Base-by-base conservation (phyloP, 169 alveolate species). In the Plasmodium falciparum region DNA sequence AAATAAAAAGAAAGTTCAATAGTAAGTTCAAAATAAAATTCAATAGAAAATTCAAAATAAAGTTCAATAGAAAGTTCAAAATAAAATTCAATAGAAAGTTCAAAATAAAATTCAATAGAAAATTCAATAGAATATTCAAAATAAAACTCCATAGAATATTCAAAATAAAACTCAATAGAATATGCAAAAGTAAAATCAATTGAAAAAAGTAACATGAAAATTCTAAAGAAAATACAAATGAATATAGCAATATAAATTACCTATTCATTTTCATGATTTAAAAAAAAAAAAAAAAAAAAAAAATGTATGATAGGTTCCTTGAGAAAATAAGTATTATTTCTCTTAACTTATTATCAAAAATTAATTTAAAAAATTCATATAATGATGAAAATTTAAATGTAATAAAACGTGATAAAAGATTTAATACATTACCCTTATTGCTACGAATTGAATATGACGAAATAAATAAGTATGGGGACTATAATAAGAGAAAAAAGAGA, bases 321-420 rank as follows among this genome's bases (percentile, higher is more conserved):
- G 73, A 80, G 49, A 80, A 80, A 70, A 66, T 80, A 54, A 69
- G 90, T 45, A 47, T 80, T n/a, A 80, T 72, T 54, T 80, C 73
- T 33, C 66, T 50, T 56, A 67, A 80, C 56, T 67, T 69, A 69
- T 49, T 66, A 47, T 43, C 90, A 45, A 67, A 54, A 50, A n/a
- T 67, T 20, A 58, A 39, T 24, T 22, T 22, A 13, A 73, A 73
- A 67, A 63, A 80, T 50, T 33, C 33, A 17, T 67, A 80, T 39
- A 56, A 56, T 22, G 63, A 50, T 12, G 26, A 8, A 9, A 69
- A 58, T 2, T 58, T 80, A 20, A 67, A 69, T 61, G 45, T 33
- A 33, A 80, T 24, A 45, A 80, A 80, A 63, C 20, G 15, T 49
- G 66, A 47, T 20, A 80, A 80, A 56, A 80, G 54, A 17, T 20